phyloP scores from a whole-genome alignment of 108 stramenopile genomes.

The Fragilariopsis cylindrus region DNA sequence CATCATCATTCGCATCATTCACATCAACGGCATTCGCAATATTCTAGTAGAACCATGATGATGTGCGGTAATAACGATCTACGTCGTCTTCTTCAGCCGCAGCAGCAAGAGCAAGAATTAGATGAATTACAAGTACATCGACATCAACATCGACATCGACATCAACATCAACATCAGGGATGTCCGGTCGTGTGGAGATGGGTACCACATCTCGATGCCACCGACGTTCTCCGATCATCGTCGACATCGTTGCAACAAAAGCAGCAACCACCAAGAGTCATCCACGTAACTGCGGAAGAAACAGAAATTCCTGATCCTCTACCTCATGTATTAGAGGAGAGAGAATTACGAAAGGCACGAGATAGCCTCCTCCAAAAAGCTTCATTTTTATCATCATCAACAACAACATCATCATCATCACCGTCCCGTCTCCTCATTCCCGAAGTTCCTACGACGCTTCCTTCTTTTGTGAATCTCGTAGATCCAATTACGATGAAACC shows the following conservation, averaged over 20 bases:
- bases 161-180: background rate
- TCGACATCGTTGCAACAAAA: background rate
- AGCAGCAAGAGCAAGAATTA: no score
- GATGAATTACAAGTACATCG: no score
- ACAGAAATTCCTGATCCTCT: background rate
- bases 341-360: background rate
- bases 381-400: background rate
- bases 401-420: background rate
- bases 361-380: background rate
- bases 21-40: no score
- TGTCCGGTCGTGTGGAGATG: slow-evolving; percentile 2
- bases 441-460: background rate
- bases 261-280: background rate
- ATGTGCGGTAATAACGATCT: no score
- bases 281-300: background rate
- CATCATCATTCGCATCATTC: no score
- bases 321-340: background rate
- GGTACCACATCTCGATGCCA: background rate
- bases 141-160: no score
- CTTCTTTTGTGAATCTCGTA: background rate
- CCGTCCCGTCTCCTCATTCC: background rate
- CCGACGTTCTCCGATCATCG: background rate
- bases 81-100: no score
- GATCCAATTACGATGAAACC: background rate
- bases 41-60: no score